Conservation (phyloP, 257 asterid species). For the Solanum lycopersicoides region DNA sequence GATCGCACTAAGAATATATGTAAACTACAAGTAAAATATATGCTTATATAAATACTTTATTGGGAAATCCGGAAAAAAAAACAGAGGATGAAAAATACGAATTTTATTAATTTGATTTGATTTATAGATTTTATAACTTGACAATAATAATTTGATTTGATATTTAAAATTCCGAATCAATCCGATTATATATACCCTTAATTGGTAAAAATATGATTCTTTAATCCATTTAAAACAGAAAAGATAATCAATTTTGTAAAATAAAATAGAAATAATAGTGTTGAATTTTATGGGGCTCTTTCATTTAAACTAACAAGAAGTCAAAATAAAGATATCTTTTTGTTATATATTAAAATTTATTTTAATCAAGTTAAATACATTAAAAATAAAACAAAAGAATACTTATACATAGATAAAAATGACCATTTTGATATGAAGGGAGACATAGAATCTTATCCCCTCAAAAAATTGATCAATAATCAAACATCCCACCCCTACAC, state of each 20-base stretch:
- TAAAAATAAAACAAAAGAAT: not conserved
- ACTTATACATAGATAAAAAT: no score
- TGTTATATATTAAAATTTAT: no score
- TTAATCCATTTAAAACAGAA: not conserved
- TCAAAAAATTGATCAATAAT: not conserved
- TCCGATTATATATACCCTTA: rapidly evolving
- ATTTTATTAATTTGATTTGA: no score
- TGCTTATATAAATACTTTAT: no score
- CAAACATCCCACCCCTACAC: not conserved
- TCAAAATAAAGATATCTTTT: not conserved
- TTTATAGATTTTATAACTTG: no score
- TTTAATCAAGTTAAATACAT: not conserved
- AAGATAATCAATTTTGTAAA: not conserved
- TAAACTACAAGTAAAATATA: no score
- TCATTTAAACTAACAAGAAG: not conserved
- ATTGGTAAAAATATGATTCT: no score
- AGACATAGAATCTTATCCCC: not conserved
- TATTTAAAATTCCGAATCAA: no score
- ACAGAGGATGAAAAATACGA: no score
- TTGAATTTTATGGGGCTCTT: no score
- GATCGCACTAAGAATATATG: no score
- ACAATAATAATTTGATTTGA: no score
- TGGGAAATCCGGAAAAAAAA: rapidly evolving
- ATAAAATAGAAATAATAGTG: not conserved
- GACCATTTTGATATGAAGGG: not conserved